Evolutionary conservation across 2,329 filamentous ascomycete species (phyloP).

Genomic region (Pyrenochaeta sp.): DNA sequence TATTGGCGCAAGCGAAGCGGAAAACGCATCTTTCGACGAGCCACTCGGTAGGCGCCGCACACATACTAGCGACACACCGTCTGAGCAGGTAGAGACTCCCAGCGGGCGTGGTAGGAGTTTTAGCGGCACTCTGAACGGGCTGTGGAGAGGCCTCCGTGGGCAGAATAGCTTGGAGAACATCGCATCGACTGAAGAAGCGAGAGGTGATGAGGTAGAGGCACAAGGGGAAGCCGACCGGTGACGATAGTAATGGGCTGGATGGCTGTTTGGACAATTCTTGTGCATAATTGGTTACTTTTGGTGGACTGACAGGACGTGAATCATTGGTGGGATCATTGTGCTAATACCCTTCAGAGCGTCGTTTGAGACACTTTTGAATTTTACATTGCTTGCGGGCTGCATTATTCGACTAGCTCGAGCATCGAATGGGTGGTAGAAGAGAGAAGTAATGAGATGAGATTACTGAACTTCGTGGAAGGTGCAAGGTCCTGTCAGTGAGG

Average conservation of each 20-base stretch:
- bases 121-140: constrained; percentile 38
- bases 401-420: too few relatives aligned
- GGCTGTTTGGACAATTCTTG: background rate
- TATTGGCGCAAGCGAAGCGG: constrained; percentile 18
- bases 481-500: too few relatives aligned
- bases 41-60: constrained; percentile 33
- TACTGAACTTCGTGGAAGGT: too few relatives aligned
- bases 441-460: too few relatives aligned
- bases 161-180: constrained; percentile 20
- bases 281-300: background rate
- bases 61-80: constrained; percentile 4
- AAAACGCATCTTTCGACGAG: constrained; percentile 22
- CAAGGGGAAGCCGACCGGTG: background rate
- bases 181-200: background rate
- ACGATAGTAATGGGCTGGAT: background rate
- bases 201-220: background rate
- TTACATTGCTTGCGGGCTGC: too few relatives aligned
- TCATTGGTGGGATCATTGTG: too few relatives aligned
- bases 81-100: background rate
- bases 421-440: too few relatives aligned
- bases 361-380: too few relatives aligned
- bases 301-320: too few relatives aligned
- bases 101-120: constrained; percentile 29
- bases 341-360: too few relatives aligned
- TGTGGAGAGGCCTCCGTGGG: constrained; percentile 40